Percentiles rank a stretch among this genome's conserved stretches.
These are phyloP conservation scores for Taphrina flavorubra DNA, from an alignment of 1,139 yeast genomes.

Conservation along the genomic window DNA sequence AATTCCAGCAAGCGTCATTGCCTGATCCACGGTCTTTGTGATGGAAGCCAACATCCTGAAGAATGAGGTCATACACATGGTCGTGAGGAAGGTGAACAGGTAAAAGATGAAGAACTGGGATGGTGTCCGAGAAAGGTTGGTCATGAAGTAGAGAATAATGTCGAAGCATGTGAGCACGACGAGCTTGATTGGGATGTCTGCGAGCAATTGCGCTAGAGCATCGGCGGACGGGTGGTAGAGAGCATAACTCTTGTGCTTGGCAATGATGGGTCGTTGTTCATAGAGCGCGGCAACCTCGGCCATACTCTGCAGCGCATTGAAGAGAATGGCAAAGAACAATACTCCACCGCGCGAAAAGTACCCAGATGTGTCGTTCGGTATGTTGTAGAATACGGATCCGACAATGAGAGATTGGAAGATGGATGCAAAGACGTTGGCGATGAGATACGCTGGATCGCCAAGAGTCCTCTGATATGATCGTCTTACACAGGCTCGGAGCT, in stretches of 20 bases:
- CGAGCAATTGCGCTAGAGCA: slow-evolving; percentile 63
- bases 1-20: slow-evolving; percentile 67
- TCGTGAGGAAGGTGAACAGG: slow-evolving; percentile 58
- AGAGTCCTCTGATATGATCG: slow-evolving; percentile 64
- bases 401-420: slow-evolving; percentile 61
- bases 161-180: slow-evolving; percentile 57
- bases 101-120: slow-evolving; percentile 67
- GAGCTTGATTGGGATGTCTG: slow-evolving; percentile 65
- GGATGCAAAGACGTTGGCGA: slow-evolving; percentile 60
- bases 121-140: slow-evolving; percentile 62
- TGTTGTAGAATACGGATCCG: slow-evolving; percentile 76
- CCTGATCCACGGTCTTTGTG: slow-evolving; percentile 62
- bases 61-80: slow-evolving; percentile 61
- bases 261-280: slow-evolving; percentile 64
- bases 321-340: slow-evolving; percentile 54
- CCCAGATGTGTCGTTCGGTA: slow-evolving; percentile 58
- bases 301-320: slow-evolving; percentile 51
- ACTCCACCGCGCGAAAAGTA: slow-evolving; percentile 60
- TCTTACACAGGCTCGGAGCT: slow-evolving; percentile 57
- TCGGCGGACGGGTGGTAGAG: slow-evolving; percentile 73
- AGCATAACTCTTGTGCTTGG: slow-evolving; percentile 67
- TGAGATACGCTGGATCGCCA: slow-evolving; percentile 62
- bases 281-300: slow-evolving; percentile 54
- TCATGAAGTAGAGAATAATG: slow-evolving; percentile 63
- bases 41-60: slow-evolving; percentile 67